These are phyloP conservation scores for Yamadazyma membranifaciens DNA, from an alignment of 1,139 yeast genomes.

Conservation along the genomic window DNA sequence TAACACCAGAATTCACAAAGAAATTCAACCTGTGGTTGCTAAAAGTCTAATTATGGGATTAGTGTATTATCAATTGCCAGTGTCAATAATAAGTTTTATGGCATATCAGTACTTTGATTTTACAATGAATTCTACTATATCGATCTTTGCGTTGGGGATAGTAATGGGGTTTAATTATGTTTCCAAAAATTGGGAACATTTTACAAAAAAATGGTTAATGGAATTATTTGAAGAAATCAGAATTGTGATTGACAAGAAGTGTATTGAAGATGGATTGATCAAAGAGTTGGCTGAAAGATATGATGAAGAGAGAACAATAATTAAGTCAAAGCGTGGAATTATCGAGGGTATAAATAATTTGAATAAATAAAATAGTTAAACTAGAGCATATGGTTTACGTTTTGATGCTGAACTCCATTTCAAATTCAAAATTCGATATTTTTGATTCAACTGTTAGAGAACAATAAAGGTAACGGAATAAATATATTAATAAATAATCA, in stretches of 20 bases:
- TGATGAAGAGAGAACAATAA: constrained; percentile 20
- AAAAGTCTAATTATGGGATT: constrained; percentile 30
- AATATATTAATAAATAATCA: constrained; percentile 6
- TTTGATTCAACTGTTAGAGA: no score
- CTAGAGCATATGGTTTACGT: no score
- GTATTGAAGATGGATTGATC: constrained; percentile 39
- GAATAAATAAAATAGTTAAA: constrained; percentile 5
- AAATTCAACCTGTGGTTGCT: constrained; percentile 42
- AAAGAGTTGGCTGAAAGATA: constrained; percentile 30
- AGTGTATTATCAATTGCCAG: constrained; percentile 40
- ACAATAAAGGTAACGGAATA: neutral
- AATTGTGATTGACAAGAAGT: constrained; percentile 33
- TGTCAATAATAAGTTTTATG: constrained; percentile 29
- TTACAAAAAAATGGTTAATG: constrained; percentile 29
- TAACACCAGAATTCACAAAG: constrained; percentile 24
- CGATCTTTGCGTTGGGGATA: constrained; percentile 40
- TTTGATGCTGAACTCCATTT: no score
- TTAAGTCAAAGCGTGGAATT: constrained; percentile 19
- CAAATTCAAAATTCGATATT: no score
- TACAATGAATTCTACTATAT: constrained; percentile 31
- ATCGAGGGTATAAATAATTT: constrained; percentile 15
- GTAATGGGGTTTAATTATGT: constrained; percentile 45
- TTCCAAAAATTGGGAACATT: constrained; percentile 36
- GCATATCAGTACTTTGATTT: constrained; percentile 38
- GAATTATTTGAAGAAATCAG: constrained; percentile 36